Percentiles rank a stretch among this genome's conserved stretches.
phyloP scores from a whole-genome alignment of 2,329 filamentous ascomycete species.

The Macrophomina pseudophaseolina region DNA sequence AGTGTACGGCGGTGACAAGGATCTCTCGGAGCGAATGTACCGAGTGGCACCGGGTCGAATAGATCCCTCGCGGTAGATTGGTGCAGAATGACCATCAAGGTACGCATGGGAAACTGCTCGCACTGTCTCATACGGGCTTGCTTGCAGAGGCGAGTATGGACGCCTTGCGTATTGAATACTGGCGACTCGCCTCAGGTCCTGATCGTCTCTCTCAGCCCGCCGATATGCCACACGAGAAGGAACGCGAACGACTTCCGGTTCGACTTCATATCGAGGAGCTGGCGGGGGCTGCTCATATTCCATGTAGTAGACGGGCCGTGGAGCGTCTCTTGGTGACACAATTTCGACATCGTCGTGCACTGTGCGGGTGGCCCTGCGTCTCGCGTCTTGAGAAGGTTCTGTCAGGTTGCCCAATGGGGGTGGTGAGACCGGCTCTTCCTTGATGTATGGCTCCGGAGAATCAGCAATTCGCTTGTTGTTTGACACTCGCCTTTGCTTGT shows the following conservation, averaged over 20 bases:
- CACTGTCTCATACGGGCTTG: conserved; percentile 38
- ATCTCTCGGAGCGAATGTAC: conserved; percentile 49
- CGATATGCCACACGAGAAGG: conserved; percentile 44
- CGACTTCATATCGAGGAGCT: conserved; percentile 33
- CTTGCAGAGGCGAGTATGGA: conserved; percentile 47
- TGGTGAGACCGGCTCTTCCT: conserved; percentile 67
- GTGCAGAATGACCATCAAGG: conserved; percentile 45
- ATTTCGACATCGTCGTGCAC: conserved; percentile 46
- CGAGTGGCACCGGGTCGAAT: conserved; percentile 43
- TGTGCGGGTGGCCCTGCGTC: conserved; percentile 45
- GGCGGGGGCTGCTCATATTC: conserved; percentile 43
- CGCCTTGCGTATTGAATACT: conserved; percentile 54
- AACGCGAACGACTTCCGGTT: conserved; percentile 44
- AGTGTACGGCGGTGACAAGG: conserved; percentile 43
- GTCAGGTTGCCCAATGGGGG: conserved; percentile 56
- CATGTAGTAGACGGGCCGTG: conserved; percentile 53
- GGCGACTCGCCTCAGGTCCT: conserved; percentile 54
- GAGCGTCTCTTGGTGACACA: conserved; percentile 44
- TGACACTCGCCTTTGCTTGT: conserved; percentile 44
- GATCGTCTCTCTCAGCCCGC: conserved; percentile 49
- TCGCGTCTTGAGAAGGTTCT: conserved; percentile 44
- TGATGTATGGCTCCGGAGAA: conserved; percentile 58
- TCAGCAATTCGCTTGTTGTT: conserved; percentile 30
- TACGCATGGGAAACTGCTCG: conserved; percentile 49
- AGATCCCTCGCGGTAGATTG: conserved; percentile 45